These are phyloP conservation scores for Penicillium polonicum DNA, from an alignment of 2,329 filamentous ascomycete species.

Conservation along the genomic window DNA sequence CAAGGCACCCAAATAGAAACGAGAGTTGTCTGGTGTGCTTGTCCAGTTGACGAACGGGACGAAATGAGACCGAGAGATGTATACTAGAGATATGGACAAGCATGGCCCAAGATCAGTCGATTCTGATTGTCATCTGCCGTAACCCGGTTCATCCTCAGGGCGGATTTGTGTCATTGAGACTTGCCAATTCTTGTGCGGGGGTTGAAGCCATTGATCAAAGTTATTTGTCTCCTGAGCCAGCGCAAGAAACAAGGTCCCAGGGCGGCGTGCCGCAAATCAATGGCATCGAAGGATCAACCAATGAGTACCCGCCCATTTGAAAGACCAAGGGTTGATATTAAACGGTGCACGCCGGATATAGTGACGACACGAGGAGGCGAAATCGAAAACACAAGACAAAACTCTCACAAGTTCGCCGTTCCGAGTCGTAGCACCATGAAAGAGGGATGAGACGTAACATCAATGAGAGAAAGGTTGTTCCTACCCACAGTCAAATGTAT, in stretches of 20 bases:
- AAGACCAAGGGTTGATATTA: conserved; percentile 22
- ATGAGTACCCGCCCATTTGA: conserved; percentile 8
- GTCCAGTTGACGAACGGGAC: neutral
- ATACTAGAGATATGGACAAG: neutral
- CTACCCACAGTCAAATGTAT: conserved; percentile 19
- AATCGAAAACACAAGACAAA: conserved; percentile 21
- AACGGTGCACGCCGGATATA: conserved; percentile 19
- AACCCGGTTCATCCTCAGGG: neutral
- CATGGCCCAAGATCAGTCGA: neutral
- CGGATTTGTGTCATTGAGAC: neutral
- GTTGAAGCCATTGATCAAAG: neutral
- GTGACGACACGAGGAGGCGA: conserved; percentile 18
- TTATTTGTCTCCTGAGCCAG: neutral
- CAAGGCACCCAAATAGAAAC: neutral
- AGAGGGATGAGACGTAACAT: conserved; percentile 34
- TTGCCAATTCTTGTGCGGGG: neutral
- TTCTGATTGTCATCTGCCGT: neutral
- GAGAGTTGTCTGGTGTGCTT: neutral
- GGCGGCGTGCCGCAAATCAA: neutral
- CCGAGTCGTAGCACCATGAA: conserved; percentile 40
- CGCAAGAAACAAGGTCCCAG: neutral
- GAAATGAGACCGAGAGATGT: neutral
- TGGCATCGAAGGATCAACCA: conserved; percentile 4
- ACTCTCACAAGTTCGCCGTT: conserved; percentile 37
- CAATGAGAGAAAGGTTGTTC: conserved; percentile 30